Evolutionary conservation across 2,329 filamentous ascomycete genomes (phyloP), one percentile per base, ranked within the genome.

Genomic region (Curvularia spicifera): DNA sequence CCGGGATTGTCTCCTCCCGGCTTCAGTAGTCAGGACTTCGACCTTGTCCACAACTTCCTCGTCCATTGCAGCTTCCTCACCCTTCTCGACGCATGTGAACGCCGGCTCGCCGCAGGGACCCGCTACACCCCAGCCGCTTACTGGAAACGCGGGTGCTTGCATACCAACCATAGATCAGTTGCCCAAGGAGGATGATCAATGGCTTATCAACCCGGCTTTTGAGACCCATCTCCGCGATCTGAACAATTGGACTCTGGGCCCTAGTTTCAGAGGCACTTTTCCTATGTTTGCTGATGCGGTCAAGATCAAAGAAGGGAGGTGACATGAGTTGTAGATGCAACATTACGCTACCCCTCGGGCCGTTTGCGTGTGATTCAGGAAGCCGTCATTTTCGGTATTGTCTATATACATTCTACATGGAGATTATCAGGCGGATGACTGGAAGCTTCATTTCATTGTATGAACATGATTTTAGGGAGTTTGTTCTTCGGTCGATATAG

Each of bases 181-280:
- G 1, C 63, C 65, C 9, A 70, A 66, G 24, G 74, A 75, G 15
- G 72, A 75, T 2, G 86, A 89, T 8, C 89, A 93, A 68, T 81
- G 92, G 59, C 83, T 90, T 63, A 91, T 97, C 62, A 96, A 95
- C 64, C 92, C 92, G 0, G 90, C 91, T 0, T 97, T 96, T 73
- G 91, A 96, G 77, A 82, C 87, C 37, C 93, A 97, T 73, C 72
- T 97, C 48, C 79, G 89, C 3, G 83, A 90, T 43, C 71, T 93
- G 39, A 85, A 88, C 58, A 96, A 96, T 70, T 97, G 93, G 93
- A 89, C 86, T 57, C 72, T 97, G 1, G 92, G 92, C 0, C 83
- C 85, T 5, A 80, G 81, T 1, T 95, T 95, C 75, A 83, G 84
- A 22, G 81, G 83, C 60, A 80, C 84, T 0, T 91, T 89, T 67